phyloP scores from a whole-genome alignment of 2,329 filamentous ascomycete species.

The Cladosporium sp. region DNA sequence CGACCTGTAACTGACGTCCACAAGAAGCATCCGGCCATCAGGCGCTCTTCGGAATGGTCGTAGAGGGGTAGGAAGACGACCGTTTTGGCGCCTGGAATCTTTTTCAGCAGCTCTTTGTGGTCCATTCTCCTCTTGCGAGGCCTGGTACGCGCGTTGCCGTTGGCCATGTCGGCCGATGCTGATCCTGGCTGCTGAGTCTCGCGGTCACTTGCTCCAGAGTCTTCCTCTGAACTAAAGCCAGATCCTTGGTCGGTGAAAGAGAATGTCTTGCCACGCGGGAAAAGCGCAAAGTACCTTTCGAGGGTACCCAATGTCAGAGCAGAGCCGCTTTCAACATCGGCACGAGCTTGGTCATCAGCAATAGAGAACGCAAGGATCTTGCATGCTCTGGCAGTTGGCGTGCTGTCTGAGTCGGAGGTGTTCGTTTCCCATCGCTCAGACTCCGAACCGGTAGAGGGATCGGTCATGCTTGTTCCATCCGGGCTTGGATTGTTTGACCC shows the following conservation, averaged over 20 bases:
- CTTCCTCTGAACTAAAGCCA: constrained; percentile 32
- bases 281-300: constrained; percentile 34
- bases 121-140: constrained; percentile 41
- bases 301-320: constrained; percentile 23
- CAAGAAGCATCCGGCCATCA: constrained; percentile 48
- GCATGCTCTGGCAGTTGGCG: constrained; percentile 27
- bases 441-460: constrained; percentile 2
- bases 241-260: constrained; percentile 33
- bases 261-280: constrained; percentile 33
- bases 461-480: background rate
- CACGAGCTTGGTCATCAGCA: constrained; percentile 28
- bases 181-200: constrained; percentile 43
- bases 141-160: constrained; percentile 24
- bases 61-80: constrained; percentile 56
- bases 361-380: constrained; percentile 32
- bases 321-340: constrained; percentile 30
- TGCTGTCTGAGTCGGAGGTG: constrained; percentile 30
- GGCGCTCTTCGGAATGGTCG: constrained; percentile 48
- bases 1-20: constrained; percentile 49
- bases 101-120: constrained; percentile 42
- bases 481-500: background rate
- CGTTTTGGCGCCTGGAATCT: constrained; percentile 41
- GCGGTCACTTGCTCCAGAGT: constrained; percentile 27
- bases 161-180: constrained; percentile 30
- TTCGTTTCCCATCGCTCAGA: constrained; percentile 16